Evolutionary conservation across 805 yeast species (phyloP).

Genomic region (Zygosaccharomyces kombuchaensis): DNA sequence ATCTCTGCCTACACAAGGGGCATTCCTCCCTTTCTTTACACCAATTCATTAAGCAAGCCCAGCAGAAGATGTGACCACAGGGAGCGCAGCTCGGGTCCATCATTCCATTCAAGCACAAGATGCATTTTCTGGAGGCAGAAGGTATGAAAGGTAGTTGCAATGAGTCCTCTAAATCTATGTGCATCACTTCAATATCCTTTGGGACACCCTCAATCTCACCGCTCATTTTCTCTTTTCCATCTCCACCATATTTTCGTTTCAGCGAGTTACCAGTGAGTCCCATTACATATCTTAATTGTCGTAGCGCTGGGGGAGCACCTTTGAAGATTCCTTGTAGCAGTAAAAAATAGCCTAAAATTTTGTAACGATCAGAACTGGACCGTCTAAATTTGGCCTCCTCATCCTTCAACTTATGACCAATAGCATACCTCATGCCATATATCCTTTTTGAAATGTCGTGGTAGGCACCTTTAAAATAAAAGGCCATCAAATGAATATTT

Average conservation of each 20-base stretch:
- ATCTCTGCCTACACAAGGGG: slow-evolving; percentile 81
- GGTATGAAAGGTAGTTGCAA: slow-evolving; percentile 62
- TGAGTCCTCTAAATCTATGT: slow-evolving; percentile 55
- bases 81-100: slow-evolving; percentile 76
- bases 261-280: background rate
- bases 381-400: slow-evolving; percentile 32
- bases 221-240: background rate
- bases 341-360: slow-evolving; percentile 63
- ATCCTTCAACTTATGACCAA: slow-evolving; percentile 54
- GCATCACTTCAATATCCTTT: slow-evolving; percentile 10
- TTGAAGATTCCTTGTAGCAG: slow-evolving; percentile 41
- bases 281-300: slow-evolving; percentile 3
- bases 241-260: background rate
- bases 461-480: slow-evolving; percentile 78
- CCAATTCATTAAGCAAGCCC: slow-evolving; percentile 91
- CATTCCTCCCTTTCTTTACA: slow-evolving; percentile 82
- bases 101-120: slow-evolving; percentile 80
- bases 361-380: slow-evolving; percentile 50
- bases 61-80: slow-evolving; percentile 92
- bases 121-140: slow-evolving; percentile 66
- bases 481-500: slow-evolving; percentile 72
- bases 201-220: slow-evolving; percentile 12
- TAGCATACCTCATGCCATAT: slow-evolving; percentile 74
- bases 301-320: slow-evolving; percentile 7
- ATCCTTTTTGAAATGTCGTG: slow-evolving; percentile 73